phyloP scores from a whole-genome alignment of 2,329 filamentous ascomycete genomes.

The Ceratocystis colombiana region DNA sequence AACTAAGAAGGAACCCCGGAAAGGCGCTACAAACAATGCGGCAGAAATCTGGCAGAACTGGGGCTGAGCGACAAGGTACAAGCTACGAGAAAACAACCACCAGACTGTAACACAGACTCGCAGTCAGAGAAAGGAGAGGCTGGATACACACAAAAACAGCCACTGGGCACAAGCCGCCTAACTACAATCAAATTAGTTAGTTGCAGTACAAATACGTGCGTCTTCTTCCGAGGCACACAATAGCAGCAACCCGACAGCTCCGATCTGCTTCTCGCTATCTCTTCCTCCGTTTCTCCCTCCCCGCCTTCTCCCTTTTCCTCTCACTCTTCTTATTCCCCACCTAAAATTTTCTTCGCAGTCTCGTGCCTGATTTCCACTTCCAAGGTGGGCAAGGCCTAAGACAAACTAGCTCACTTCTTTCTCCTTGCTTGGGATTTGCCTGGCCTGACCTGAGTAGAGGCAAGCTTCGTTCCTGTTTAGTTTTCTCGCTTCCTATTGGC shows the following conservation, averaged over 20 bases:
- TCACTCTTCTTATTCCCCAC: neutral
- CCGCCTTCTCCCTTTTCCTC: neutral
- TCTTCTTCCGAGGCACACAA: no score
- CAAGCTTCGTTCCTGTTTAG: neutral
- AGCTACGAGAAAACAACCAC: neutral
- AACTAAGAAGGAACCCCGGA: neutral
- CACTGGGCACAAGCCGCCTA: no score
- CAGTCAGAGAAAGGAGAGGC: no score
- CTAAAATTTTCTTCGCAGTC: slow-evolving; percentile 7
- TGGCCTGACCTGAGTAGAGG: neutral
- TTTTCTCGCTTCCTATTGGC: neutral
- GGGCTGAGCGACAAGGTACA: neutral
- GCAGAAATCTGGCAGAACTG: slow-evolving; percentile 2
- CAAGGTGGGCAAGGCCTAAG: neutral
- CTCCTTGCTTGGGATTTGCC: no score
- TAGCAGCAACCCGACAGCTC: no score
- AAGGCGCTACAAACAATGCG: neutral
- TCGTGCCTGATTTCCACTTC: slow-evolving; percentile 10
- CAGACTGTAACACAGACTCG: neutral
- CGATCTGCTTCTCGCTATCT: no score
- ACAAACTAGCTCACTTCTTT: neutral
- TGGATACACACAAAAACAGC: no score
- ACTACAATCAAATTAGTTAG: no score
- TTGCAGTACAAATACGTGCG: no score
- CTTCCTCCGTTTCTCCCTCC: neutral